A percentile compares a stretch with the other conserved stretches of the same genome.
Evolutionary conservation across 2,329 filamentous ascomycete species (phyloP).

Genomic region (Cyphellophora attinorum): DNA sequence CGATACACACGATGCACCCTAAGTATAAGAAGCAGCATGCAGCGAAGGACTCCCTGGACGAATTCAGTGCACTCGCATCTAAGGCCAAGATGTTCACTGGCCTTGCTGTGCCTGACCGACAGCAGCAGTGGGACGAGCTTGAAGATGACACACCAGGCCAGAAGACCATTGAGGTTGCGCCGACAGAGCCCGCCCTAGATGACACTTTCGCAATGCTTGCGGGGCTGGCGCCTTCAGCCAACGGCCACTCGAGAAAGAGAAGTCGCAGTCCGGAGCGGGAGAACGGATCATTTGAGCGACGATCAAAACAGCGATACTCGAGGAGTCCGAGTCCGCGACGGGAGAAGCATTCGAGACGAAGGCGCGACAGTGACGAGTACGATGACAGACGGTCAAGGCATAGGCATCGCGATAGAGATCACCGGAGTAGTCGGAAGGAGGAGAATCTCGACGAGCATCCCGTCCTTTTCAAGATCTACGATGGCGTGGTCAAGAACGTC

Average conservation of each 20-base stretch:
- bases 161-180: conserved; percentile 22
- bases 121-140: conserved; percentile 45
- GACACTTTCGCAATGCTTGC: conserved; percentile 92
- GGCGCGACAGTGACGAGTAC: conserved; percentile 38
- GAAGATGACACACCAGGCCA: conserved; percentile 24
- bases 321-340: conserved; percentile 43
- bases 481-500: conserved; percentile 79
- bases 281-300: conserved; percentile 38
- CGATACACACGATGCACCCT: conserved; percentile 84
- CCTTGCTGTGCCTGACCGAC: conserved; percentile 73
- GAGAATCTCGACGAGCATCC: conserved; percentile 63
- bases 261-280: conserved; percentile 43
- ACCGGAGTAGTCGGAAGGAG: conserved; percentile 30
- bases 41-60: conserved; percentile 25
- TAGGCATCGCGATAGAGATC: conserved; percentile 12
- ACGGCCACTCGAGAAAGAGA: conserved; percentile 39
- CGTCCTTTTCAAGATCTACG: conserved; percentile 76
- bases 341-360: conserved; percentile 24
- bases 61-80: conserved; percentile 45
- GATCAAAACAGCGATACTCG: conserved; percentile 37
- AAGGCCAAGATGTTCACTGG: conserved; percentile 88
- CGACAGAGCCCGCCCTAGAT: conserved; percentile 49
- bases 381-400: conserved; percentile 5
- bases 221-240: conserved; percentile 54
- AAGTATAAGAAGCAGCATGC: conserved; percentile 57